Conservation (phyloP, 768 basidiomycete genomes). For the Zangia roseola region DNA sequence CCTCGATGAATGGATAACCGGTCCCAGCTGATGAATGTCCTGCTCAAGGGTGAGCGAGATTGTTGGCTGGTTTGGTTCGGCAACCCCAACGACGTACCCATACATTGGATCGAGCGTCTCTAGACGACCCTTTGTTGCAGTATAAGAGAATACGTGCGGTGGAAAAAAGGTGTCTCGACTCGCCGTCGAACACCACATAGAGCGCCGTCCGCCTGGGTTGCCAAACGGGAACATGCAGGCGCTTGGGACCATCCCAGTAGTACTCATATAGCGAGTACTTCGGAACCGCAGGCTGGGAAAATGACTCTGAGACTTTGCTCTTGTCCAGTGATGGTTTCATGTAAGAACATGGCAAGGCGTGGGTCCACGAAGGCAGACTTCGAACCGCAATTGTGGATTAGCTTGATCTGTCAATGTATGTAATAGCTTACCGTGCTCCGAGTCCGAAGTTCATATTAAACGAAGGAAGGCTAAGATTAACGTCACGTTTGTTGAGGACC, state of each 20-base stretch:
- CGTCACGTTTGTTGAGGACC: no score
- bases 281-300: background rate
- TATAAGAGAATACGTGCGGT: conserved; percentile 21
- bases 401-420: no score
- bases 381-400: background rate
- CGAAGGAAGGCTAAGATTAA: no score
- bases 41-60: background rate
- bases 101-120: conserved; percentile 10
- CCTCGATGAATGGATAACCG: conserved; percentile 9
- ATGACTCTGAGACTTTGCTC: conserved; percentile 10
- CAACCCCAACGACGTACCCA: conserved; percentile 17
- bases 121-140: conserved; percentile 3
- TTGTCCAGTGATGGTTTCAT: conserved; percentile 24
- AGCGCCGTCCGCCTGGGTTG: conserved; percentile 25
- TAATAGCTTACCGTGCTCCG: no score
- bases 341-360: conserved; percentile 6
- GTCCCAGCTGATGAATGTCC: conserved; percentile 19
- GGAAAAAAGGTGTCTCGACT: conserved; percentile 22
- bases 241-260: conserved; percentile 25
- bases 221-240: conserved; percentile 20
- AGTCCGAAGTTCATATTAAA: no score
- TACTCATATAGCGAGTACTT: conserved; percentile 18
- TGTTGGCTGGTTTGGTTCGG: background rate
- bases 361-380: background rate
- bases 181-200: conserved; percentile 20